Conservation (phyloP, 345 rosid species). For the Bruguiera parviflora region DNA sequence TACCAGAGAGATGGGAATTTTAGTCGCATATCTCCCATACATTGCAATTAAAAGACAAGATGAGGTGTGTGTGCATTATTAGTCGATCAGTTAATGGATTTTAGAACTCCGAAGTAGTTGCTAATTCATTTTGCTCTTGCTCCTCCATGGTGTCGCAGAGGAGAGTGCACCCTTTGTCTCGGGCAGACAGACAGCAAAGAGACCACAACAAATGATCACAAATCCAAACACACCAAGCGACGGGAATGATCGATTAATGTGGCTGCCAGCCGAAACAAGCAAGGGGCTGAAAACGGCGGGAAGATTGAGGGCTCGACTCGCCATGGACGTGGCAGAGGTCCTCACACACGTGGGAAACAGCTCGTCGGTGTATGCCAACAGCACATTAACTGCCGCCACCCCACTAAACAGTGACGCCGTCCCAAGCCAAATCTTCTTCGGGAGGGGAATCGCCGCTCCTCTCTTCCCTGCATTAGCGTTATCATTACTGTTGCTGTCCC, state of each 20-base stretch:
- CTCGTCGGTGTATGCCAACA: neutral
- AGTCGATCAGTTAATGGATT: too few species aligned
- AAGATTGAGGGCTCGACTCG: conserved; percentile 6
- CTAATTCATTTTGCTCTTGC: conserved; percentile 35
- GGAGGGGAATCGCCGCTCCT: too few species aligned
- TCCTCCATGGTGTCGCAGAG: conserved; percentile 61
- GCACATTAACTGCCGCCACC: too few species aligned
- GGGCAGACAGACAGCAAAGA: conserved; percentile 48
- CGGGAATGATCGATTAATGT: conserved; percentile 21
- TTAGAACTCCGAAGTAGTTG: too few species aligned
- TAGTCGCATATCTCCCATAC: too few species aligned
- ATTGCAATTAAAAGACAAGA: too few species aligned
- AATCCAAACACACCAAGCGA: conserved; percentile 58
- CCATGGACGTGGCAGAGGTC: conserved; percentile 10
- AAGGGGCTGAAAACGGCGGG: conserved; percentile 10
- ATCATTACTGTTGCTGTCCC: too few species aligned
- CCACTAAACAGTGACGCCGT: too few species aligned
- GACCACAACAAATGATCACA: conserved; percentile 48
- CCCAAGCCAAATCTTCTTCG: too few species aligned
- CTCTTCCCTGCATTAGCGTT: too few species aligned
- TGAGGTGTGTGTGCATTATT: too few species aligned
- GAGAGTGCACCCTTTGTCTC: conserved; percentile 54
- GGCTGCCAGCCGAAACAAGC: conserved; percentile 33
- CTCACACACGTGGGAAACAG: conserved; percentile 14
- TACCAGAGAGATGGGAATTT: too few species aligned